Conservation (phyloP, 2,329 filamentous ascomycete genomes). For the Aspergillus japonicus region DNA sequence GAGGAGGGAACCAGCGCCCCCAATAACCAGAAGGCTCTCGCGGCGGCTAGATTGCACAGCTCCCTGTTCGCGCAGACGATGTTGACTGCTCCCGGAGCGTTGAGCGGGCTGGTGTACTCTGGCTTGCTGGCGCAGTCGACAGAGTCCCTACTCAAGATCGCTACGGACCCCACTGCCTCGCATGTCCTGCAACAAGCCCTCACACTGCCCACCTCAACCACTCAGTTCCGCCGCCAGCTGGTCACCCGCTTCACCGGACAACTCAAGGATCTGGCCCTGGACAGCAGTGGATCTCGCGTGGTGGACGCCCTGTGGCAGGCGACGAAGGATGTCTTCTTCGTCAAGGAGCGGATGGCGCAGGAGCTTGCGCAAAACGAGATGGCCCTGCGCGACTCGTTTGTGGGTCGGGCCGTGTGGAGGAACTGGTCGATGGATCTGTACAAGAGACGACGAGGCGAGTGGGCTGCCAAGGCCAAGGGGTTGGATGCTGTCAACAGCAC, state of each 20-base stretch:
- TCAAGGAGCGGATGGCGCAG: conserved; percentile 66
- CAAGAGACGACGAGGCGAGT: conserved; percentile 61
- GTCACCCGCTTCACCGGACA: conserved; percentile 63
- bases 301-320: conserved; percentile 66
- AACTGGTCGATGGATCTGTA: conserved; percentile 75
- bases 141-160: conserved; percentile 62
- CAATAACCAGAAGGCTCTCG: conserved; percentile 38
- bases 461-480: conserved; percentile 62
- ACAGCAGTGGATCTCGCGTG: conserved; percentile 64
- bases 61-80: conserved; percentile 79
- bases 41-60: conserved; percentile 67
- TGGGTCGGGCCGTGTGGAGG: conserved; percentile 68
- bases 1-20: conserved; percentile 12
- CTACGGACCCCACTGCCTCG: conserved; percentile 59
- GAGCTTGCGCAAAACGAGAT: conserved; percentile 61
- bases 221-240: conserved; percentile 61
- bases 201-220: conserved; percentile 52
- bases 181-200: conserved; percentile 66
- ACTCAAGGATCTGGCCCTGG: conserved; percentile 59
- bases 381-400: conserved; percentile 61
- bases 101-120: conserved; percentile 70
- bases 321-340: conserved; percentile 63
- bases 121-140: conserved; percentile 62
- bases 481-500: conserved; percentile 30
- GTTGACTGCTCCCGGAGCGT: conserved; percentile 67